phyloP scores from a whole-genome alignment of 2,329 filamentous ascomycete species.

The Xylariaceae sp. region DNA sequence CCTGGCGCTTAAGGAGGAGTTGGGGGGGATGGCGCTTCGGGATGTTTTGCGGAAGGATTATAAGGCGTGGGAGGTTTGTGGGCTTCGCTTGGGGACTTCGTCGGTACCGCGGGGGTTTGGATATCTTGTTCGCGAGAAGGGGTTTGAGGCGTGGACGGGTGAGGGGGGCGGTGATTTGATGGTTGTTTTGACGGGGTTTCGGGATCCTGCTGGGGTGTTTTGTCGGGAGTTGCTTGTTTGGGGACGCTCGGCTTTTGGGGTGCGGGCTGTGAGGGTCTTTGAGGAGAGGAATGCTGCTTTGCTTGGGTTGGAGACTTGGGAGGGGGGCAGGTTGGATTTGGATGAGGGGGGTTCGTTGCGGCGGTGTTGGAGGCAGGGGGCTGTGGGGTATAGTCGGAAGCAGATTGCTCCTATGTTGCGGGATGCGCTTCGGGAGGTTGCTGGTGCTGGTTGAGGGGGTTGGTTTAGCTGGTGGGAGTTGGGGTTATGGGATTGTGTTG shows the following conservation, averaged over 20 bases:
- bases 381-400: constrained; percentile 59
- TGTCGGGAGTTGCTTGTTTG: constrained; percentile 65
- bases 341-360: constrained; percentile 39
- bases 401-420: constrained; percentile 65
- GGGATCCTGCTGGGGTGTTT: constrained; percentile 52
- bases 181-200: constrained; percentile 65
- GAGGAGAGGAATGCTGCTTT: constrained; percentile 40
- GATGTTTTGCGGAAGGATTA: constrained; percentile 80
- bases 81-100: constrained; percentile 47
- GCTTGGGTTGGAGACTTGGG: constrained; percentile 56
- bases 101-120: constrained; percentile 59
- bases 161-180: constrained; percentile 53
- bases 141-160: constrained; percentile 32
- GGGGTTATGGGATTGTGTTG: not conserved
- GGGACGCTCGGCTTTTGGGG: constrained; percentile 50
- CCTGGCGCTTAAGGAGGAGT: constrained; percentile 61
- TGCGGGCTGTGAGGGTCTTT: constrained; percentile 53
- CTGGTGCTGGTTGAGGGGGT: not conserved
- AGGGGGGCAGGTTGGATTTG: constrained; percentile 43
- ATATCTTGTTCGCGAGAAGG: constrained; percentile 52
- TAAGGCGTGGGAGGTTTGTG: constrained; percentile 66
- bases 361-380: constrained; percentile 63
- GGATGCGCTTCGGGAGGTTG: constrained; percentile 44
- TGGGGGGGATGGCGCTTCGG: constrained; percentile 55
- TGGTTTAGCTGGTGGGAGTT: not conserved